phyloP scores from a whole-genome alignment of 805 yeast genomes.

The Tetrapisispora iriomotensis region DNA sequence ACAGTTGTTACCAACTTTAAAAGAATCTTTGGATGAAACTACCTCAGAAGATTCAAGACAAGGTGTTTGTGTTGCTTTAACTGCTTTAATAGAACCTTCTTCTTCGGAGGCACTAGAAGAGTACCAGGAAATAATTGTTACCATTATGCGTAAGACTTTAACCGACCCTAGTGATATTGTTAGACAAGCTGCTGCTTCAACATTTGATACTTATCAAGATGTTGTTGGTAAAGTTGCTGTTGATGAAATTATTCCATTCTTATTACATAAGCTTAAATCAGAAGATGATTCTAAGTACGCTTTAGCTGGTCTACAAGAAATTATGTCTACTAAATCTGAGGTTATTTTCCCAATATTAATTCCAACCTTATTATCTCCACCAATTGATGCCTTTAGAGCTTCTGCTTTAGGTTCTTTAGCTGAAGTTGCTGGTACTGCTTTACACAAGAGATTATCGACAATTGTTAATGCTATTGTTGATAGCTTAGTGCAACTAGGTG shows the following conservation, averaged over 20 bases:
- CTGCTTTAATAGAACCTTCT: constrained; percentile 74
- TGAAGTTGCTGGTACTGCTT: constrained; percentile 78
- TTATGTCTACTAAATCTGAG: constrained; percentile 83
- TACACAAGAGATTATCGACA: constrained; percentile 59
- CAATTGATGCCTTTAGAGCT: constrained; percentile 79
- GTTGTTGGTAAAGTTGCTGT: constrained; percentile 75
- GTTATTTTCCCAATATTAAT: constrained; percentile 88
- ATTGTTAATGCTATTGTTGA: constrained; percentile 68
- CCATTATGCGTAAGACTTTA: constrained; percentile 67
- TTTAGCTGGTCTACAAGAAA: constrained; percentile 77
- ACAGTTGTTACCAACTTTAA: constrained; percentile 76
- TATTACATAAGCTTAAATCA: constrained; percentile 58
- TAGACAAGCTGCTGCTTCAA: constrained; percentile 83
- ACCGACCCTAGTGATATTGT: constrained; percentile 65
- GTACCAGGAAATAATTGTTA: constrained; percentile 60
- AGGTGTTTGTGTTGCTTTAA: constrained; percentile 92
- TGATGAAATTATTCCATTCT: constrained; percentile 79
- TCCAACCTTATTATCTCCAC: constrained; percentile 74
- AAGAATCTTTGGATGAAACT: constrained; percentile 46
- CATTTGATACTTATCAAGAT: constrained; percentile 81
- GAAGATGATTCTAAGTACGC: constrained; percentile 60
- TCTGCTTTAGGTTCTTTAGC: constrained; percentile 78
- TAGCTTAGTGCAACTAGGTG: constrained; percentile 38
- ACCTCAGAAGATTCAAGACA: constrained; percentile 78
- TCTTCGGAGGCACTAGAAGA: constrained; percentile 47